These are phyloP conservation scores for Arabis alpina DNA, from an alignment of 345 rosid genomes.

Conservation along the genomic window DNA sequence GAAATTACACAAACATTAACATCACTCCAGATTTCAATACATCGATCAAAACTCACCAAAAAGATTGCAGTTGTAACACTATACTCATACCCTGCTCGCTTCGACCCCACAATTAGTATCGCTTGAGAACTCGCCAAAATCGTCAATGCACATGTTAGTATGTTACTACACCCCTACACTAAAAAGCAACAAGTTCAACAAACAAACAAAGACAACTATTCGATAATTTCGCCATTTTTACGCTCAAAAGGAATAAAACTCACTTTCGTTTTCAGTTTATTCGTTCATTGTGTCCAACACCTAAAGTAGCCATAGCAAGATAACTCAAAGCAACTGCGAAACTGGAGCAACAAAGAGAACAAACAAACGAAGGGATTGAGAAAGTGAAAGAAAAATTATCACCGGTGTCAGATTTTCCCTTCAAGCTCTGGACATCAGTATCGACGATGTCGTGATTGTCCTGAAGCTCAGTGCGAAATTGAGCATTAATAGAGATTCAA, in stretches of 20 bases:
- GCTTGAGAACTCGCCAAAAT: constrained; percentile 96
- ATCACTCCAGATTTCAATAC: not conserved
- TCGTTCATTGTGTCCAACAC: constrained; percentile 50
- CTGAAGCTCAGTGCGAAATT: constrained; percentile 25
- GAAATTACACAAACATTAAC: not conserved
- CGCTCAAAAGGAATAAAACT: constrained; percentile 1
- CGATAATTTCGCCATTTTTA: not conserved
- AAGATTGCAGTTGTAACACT: constrained; percentile 97
- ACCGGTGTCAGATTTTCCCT: constrained; percentile 42
- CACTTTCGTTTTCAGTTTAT: constrained; percentile 86
- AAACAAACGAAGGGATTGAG: constrained; percentile 5
- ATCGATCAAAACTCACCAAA: constrained; percentile 60
- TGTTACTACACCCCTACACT: constrained; percentile 63
- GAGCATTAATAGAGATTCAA: not conserved
- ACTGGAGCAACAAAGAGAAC: constrained; percentile 27
- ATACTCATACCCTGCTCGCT: constrained; percentile 97
- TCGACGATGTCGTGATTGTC: constrained; percentile 32
- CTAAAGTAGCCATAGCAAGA: constrained; percentile 46
- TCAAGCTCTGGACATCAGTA: constrained; percentile 42
- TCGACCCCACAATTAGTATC: constrained; percentile 95
- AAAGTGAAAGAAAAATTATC: not conserved
- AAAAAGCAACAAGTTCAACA: not conserved
- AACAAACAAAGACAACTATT: no score
- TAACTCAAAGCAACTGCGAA: constrained; percentile 49
- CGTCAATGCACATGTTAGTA: constrained; percentile 83